phyloP scores from a whole-genome alignment of 495 filamentous ascomycete species.

The Eremomyces bilateralis region DNA sequence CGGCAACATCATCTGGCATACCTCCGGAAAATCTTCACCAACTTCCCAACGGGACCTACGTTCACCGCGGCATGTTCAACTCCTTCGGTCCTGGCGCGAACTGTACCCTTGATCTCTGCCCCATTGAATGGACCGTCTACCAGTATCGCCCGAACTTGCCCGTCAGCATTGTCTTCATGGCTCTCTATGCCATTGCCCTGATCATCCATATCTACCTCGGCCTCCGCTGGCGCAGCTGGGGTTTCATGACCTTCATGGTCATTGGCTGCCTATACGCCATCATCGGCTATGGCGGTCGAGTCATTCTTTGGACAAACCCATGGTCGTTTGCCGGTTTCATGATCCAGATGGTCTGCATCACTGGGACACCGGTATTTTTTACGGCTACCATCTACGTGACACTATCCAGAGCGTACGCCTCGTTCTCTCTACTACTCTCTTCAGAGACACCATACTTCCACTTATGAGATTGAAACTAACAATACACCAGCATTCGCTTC shows the following conservation, averaged over 20 bases:
- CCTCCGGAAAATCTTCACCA: too few species aligned
- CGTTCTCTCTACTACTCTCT: too few species aligned
- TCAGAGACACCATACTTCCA: too few species aligned
- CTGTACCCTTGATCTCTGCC: slow-evolving; percentile 3
- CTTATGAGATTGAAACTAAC: too few species aligned
- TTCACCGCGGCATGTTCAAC: too few species aligned
- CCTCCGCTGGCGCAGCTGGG: slow-evolving; percentile 17
- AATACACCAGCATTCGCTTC: too few species aligned
- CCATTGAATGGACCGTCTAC: slow-evolving; percentile 1
- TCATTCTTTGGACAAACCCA: slow-evolving; percentile 25
- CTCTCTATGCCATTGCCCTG: slow-evolving; percentile 6
- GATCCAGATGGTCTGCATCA: slow-evolving; percentile 22
- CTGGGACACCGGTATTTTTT: too few species aligned
- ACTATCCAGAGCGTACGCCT: too few species aligned
- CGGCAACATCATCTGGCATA: too few species aligned
- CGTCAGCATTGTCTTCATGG: slow-evolving; percentile 2
- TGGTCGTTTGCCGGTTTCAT: slow-evolving; percentile 26
- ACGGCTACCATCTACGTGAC: too few species aligned
- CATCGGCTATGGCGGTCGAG: slow-evolving; percentile 28
- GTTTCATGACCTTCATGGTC: slow-evolving; percentile 12
- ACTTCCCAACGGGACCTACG: too few species aligned
- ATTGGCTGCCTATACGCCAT: slow-evolving; percentile 19
- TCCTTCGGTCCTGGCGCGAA: slow-evolving; percentile 3
- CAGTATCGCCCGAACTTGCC: slow-evolving; percentile 2
- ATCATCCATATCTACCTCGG: slow-evolving; percentile 20